Percentiles rank a stretch among this genome's conserved stretches.
Evolutionary conservation across 2,329 filamentous ascomycete genomes (phyloP).

Genomic region (Stenocarpella maydis): DNA sequence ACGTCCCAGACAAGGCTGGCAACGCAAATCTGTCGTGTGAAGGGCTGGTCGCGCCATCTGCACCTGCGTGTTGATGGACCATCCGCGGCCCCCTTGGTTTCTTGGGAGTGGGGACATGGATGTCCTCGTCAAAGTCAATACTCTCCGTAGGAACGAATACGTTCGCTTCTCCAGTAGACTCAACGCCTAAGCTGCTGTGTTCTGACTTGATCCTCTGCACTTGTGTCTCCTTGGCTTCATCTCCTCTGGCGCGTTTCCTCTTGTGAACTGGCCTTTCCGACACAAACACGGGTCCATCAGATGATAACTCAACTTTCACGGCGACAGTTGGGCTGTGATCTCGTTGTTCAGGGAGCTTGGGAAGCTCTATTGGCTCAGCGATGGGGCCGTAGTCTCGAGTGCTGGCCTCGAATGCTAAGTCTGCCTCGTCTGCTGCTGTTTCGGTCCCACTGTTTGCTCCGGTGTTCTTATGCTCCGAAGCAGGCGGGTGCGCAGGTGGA

Average conservation of each 20-base stretch:
- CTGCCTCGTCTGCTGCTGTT: neutral
- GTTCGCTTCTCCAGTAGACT: slow-evolving; percentile 40
- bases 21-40: neutral
- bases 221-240: slow-evolving; percentile 36
- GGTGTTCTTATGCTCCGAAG: neutral
- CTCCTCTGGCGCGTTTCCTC: slow-evolving; percentile 48
- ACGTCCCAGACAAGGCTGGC: neutral
- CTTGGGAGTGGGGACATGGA: slow-evolving; percentile 53
- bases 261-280: slow-evolving; percentile 60
- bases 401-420: slow-evolving; percentile 10
- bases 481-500: neutral
- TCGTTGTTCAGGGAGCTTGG: slow-evolving; percentile 41
- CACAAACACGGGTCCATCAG: slow-evolving; percentile 60
- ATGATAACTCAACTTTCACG: slow-evolving; percentile 63
- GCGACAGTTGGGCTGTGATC: slow-evolving; percentile 2
- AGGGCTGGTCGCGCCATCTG: neutral
- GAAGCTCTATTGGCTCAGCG: slow-evolving; percentile 40
- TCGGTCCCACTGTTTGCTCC: neutral
- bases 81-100: slow-evolving; percentile 41
- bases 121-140: slow-evolving; percentile 65
- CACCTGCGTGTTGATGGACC: neutral
- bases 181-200: slow-evolving; percentile 43
- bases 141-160: slow-evolving; percentile 59
- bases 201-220: slow-evolving; percentile 54
- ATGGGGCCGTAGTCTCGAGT: neutral